Evolutionary conservation across 2,329 filamentous ascomycete genomes (phyloP), one percentile per base, ranked within the genome.

Genomic region (Neocatenulostroma microsporum): DNA sequence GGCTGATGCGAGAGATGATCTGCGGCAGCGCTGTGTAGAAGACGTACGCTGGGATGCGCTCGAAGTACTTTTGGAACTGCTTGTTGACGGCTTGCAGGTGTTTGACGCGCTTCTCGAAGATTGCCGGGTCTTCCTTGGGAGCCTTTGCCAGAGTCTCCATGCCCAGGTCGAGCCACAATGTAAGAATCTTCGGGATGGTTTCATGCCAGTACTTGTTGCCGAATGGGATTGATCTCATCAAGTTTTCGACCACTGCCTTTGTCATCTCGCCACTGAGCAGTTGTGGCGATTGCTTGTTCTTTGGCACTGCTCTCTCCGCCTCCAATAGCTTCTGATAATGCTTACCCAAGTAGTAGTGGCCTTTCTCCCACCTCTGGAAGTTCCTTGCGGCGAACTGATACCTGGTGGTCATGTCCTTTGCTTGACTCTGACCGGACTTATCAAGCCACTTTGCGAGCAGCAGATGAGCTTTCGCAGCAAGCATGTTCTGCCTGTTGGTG

Each of bases 271-370:
- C 93, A 9, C 76, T 84, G 37, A 91, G 63, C 51, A 54, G 65
- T 10, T 58, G 44, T 18, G 61, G 49, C 20, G 57, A 62, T 39
- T 94, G 87, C 45, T 88, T 87, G 19, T 81, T 76, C 13, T 76
- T 69, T 24, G 82, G 79, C 35, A 94, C 74, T 2, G 74, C 68
- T 60, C 86, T 88, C 58, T 96, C 87, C 0, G 86, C 84, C 52
- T 96, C 89, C 3, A 95, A 68, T 3, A 96, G 74, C 61, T 95
- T 98, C 59, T 94, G 93, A 71, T 98, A 98, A 62, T 96, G 87
- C 30, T 89, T 86, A 4, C 91, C 91, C 8, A 99, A 74, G 58
- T 95, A 94, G 59, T 96, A 98, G 57, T 96, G 89, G 0, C 86
- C 88, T 61, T 95, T 96, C 57, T 98, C 91, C 88, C 89, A 98